These are phyloP conservation scores for Fusarium nurragi DNA, from an alignment of 2,329 filamentous ascomycete genomes.

Conservation along the genomic window DNA sequence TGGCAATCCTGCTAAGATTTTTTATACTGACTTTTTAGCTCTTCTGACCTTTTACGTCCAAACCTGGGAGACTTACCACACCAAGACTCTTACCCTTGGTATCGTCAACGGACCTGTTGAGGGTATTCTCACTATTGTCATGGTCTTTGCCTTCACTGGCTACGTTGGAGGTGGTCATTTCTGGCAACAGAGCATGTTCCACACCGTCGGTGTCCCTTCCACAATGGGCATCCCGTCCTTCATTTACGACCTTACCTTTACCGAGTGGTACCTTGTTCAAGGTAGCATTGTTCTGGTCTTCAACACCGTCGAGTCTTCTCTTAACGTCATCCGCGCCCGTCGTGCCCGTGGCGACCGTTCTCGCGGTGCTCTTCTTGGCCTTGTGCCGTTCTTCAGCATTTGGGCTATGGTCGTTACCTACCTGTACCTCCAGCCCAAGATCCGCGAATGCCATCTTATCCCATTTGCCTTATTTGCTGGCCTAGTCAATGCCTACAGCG, in stretches of 20 bases:
- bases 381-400: conserved; percentile 80
- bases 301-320: conserved; percentile 82
- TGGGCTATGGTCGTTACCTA: conserved; percentile 84
- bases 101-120: conserved; percentile 95
- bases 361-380: conserved; percentile 79
- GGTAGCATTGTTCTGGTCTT: conserved; percentile 82
- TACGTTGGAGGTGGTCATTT: conserved; percentile 88
- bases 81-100: conserved; percentile 91
- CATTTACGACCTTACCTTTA: conserved; percentile 84
- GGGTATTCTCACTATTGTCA: conserved; percentile 84
- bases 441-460: conserved; percentile 83
- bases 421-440: conserved; percentile 83
- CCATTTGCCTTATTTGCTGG: conserved; percentile 91
- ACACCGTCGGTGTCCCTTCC: conserved; percentile 74
- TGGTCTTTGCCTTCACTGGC: conserved; percentile 85
- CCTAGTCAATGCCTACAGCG: conserved; percentile 91
- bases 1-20: neutral
- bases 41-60: conserved; percentile 98
- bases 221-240: conserved; percentile 71
- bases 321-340: conserved; percentile 86
- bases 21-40: conserved; percentile 57
- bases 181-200: conserved; percentile 87
- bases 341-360: conserved; percentile 76
- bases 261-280: conserved; percentile 91
- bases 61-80: conserved; percentile 99